Conservation (phyloP, 495 filamentous ascomycete species). For the Aspergillus cavernicola region DNA sequence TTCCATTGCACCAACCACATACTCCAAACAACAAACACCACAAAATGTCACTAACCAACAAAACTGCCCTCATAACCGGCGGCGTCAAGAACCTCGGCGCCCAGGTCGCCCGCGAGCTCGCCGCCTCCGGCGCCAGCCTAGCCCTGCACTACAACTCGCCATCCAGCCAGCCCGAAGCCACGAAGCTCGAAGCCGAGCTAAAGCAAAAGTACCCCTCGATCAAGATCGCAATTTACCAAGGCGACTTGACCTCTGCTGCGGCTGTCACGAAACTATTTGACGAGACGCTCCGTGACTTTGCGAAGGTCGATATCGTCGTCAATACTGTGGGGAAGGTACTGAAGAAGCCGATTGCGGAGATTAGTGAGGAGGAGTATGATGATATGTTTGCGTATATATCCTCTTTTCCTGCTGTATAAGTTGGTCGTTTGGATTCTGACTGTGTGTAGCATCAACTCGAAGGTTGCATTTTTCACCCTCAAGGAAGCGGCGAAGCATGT, state of each 20-base stretch:
- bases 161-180: slow-evolving; percentile 23
- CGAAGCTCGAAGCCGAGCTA: slow-evolving; percentile 23
- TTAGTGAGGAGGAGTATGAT: slow-evolving; percentile 50
- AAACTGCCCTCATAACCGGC: slow-evolving; percentile 48
- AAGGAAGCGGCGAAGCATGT: slow-evolving; percentile 31
- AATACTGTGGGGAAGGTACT: slow-evolving; percentile 49
- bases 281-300: slow-evolving; percentile 26
- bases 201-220: slow-evolving; percentile 24
- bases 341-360: slow-evolving; percentile 47
- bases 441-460: slow-evolving; percentile 30
- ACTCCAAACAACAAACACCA: background rate
- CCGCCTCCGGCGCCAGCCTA: slow-evolving; percentile 25
- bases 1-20: background rate
- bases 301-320: slow-evolving; percentile 50
- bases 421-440: background rate
- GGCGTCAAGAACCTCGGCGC: slow-evolving; percentile 38
- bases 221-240: slow-evolving; percentile 30
- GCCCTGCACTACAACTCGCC: slow-evolving; percentile 34
- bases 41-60: slow-evolving; percentile 37
- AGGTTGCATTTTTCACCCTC: slow-evolving; percentile 36
- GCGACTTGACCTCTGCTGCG: slow-evolving; percentile 27
- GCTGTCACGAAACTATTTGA: slow-evolving; percentile 31
- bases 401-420: background rate
- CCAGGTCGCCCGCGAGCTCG: slow-evolving; percentile 26
- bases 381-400: slow-evolving; percentile 35